Evolutionary conservation across 306 rosid genomes (phyloP), one percentile per base, ranked within the genome.

Genomic region (Quercus agrifolia): DNA sequence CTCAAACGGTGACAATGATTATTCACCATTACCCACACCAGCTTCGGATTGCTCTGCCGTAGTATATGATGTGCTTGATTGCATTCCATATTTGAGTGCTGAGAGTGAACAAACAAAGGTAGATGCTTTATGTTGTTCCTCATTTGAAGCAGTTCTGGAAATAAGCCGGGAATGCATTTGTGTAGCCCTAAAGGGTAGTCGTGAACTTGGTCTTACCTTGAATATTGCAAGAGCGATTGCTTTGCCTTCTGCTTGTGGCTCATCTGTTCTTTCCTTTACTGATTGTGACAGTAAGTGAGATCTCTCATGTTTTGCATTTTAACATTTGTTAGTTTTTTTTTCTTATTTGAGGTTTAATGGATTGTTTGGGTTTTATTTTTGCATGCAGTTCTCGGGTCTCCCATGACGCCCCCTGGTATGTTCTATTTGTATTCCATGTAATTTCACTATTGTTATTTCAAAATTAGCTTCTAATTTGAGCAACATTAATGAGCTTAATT

Each of bases 211-310:
- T 12, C 18, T 76, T 13, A 35, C 31, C 10, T 28, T 81, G 35
- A 71, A 81, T 23, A 19, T 82, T 46, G 56, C 85, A 2, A 77
- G 15, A 70, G 71, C 64, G 2, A 9, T 44, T 52, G 23, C 61
- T 38, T 38, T 82, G 67, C 74, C 81, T 28, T 18, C 55, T 10
- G 74, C 78, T 44, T 71, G 85, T 73, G 71, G 52, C 4, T 15
- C 73, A 8, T 66, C 46, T 73, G 66, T 46, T 62, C 9, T 3
- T 72, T 18, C 27, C 77, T 25, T 49, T 18, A 33, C 5, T 51
- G 17, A 61, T 56, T 81, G 84, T 59, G 64, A 35, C 31, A 1
- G 84, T 70, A 17, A 81, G 84, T 76, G 17, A n/a, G 14, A 49
- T 49, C 54, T 74, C 30, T 7, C 11, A 41, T 21, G 19, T 71